Evolutionary conservation across 2,329 filamentous ascomycete genomes (phyloP).

Genomic region (Fusarium nelsonii): DNA sequence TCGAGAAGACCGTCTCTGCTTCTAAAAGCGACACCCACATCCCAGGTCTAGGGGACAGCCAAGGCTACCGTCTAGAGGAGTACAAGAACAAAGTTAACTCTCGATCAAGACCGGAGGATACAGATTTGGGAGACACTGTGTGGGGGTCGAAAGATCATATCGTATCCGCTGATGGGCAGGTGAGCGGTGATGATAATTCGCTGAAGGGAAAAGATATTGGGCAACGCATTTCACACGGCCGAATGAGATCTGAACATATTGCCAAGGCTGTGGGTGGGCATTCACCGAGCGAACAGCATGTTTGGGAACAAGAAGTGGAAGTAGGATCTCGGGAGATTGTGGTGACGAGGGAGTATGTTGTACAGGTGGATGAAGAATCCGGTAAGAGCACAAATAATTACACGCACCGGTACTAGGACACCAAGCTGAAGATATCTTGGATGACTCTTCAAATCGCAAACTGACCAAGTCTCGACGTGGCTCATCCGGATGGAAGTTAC

Average conservation of each 20-base stretch:
- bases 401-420: too few species aligned
- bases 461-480: too few species aligned
- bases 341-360: neutral
- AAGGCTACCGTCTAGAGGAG: neutral
- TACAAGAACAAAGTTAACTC: neutral
- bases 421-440: too few species aligned
- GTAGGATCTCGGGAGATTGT: neutral
- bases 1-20: neutral
- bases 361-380: neutral
- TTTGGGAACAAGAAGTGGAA: neutral
- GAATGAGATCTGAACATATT: neutral
- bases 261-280: neutral
- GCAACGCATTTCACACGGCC: neutral
- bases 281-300: neutral
- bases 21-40: neutral
- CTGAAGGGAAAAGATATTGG: too few species aligned
- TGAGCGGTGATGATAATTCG: neutral
- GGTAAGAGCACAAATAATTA: rapidly evolving
- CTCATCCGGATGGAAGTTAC: too few species aligned
- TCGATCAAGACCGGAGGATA: neutral
- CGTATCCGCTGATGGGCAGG: neutral
- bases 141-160: slow-evolving; percentile 6
- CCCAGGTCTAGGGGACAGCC: neutral
- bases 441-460: too few species aligned
- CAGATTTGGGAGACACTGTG: neutral